Evolutionary conservation across 1,139 yeast genomes (phyloP), one percentile per base, ranked within the genome.

Genomic region (Blastobotrys illinoisensis): DNA sequence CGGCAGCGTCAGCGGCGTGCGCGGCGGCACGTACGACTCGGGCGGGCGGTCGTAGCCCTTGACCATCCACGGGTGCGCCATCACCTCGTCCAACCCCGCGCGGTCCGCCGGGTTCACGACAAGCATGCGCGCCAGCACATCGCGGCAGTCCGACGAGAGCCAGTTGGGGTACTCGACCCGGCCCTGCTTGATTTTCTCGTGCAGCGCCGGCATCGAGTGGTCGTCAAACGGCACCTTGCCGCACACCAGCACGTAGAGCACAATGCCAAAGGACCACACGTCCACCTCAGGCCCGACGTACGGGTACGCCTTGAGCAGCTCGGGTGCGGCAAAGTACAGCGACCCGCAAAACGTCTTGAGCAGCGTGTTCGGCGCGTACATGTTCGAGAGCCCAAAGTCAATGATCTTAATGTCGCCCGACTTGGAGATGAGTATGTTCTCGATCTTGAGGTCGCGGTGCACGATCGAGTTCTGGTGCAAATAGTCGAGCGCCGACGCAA

Each of bases 171-270:
- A 95, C 61, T 90, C 97, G 5, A 95, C 97, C 58, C 83, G 79
- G 44, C 99, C 99, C 60, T 86, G 81, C 67, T 93, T 95, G 69
- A 95, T 95, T 71, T 91, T 91, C 62, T 90, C 96, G 69, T 95
- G 99, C 64, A 95, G 77, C 1, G 88, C 95, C 49, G 93, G 86
- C 63, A 95, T 96, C 58, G 88, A 85, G 67, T 89, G 95, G 68
- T 95, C 99, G 70, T 95, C 99, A 71, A 95, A 95, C 11, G 99
- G 99, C 62, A 95, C 79, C 67, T 98, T 79, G 44, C 99, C 98
- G 73, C 98, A 93, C 54, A 93, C 79, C 97, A 93, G 90, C 50
- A 95, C 99, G 65, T 91, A 93, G 58, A 93, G 77, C 54, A 95
- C 93, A 50, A 95, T 98, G 64, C 99, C 99, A 64, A 96, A 87